Evolutionary conservation across 2,329 filamentous ascomycete species (phyloP).

Genomic region (Epichloe uncinata): DNA sequence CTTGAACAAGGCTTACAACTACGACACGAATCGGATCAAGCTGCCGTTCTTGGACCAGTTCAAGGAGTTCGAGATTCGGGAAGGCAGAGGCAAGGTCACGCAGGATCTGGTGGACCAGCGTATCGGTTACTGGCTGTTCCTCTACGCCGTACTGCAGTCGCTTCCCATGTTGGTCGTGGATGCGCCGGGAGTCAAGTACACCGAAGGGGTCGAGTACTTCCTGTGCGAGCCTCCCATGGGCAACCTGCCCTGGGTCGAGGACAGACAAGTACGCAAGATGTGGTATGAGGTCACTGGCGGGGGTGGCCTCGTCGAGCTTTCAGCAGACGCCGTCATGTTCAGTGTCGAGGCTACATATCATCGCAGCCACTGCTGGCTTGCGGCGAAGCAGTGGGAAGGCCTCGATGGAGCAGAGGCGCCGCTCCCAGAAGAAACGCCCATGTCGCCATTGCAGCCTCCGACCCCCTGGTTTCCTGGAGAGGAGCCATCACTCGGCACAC

Average conservation of each 20-base stretch:
- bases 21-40: constrained; percentile 46
- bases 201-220: constrained; percentile 68
- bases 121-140: constrained; percentile 68
- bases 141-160: constrained; percentile 66
- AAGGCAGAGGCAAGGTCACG: constrained; percentile 49
- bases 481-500: constrained; percentile 14
- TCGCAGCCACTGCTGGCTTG: constrained; percentile 43
- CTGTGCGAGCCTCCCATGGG: constrained; percentile 63
- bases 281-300: constrained; percentile 65
- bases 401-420: constrained; percentile 15
- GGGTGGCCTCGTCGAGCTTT: constrained; percentile 42
- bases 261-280: constrained; percentile 48
- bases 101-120: constrained; percentile 59
- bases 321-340: constrained; percentile 45
- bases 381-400: constrained; percentile 36
- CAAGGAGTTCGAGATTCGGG: constrained; percentile 56
- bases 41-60: constrained; percentile 57
- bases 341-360: constrained; percentile 48
- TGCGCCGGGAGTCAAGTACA: constrained; percentile 54
- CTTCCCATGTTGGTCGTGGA: constrained; percentile 68
- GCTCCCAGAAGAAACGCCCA: constrained; percentile 17
- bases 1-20: constrained; percentile 71
- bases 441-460: constrained; percentile 27
- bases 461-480: constrained; percentile 20
- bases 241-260: constrained; percentile 60